Percentiles rank a stretch among this genome's conserved stretches.
Conservation (phyloP, 768 basidiomycete genomes). For the Artomyces pyxidatus region DNA sequence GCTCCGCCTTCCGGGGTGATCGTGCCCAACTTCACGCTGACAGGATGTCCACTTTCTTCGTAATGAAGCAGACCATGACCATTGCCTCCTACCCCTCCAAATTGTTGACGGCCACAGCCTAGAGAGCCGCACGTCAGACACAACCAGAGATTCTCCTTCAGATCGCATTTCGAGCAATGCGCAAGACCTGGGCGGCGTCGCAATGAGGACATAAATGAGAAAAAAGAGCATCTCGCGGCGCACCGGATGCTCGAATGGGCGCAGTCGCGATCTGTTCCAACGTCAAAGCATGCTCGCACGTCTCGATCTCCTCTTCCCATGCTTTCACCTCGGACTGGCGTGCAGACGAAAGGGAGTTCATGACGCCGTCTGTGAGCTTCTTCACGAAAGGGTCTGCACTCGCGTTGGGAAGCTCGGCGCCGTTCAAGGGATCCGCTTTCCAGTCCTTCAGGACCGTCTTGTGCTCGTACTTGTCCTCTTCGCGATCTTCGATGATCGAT, state of each 20-base stretch:
- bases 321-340: slow-evolving; percentile 93
- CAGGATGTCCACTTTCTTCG: slow-evolving; percentile 59
- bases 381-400: slow-evolving; percentile 36
- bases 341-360: slow-evolving; percentile 79
- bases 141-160: slow-evolving; percentile 92
- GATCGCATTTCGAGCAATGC: slow-evolving; percentile 73
- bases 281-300: slow-evolving; percentile 75
- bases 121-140: slow-evolving; percentile 88
- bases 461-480: slow-evolving; percentile 83
- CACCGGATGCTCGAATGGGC: slow-evolving; percentile 47
- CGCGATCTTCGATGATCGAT: slow-evolving; percentile 77
- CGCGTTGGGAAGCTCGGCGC: slow-evolving; percentile 37
- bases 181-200: slow-evolving; percentile 49
- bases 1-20: slow-evolving; percentile 93
- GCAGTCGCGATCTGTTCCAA: slow-evolving; percentile 42
- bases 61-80: slow-evolving; percentile 84
- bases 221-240: background rate
- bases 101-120: slow-evolving; percentile 84
- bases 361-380: slow-evolving; percentile 53
- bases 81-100: slow-evolving; percentile 76
- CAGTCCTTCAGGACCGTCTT: slow-evolving; percentile 66
- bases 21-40: slow-evolving; percentile 91
- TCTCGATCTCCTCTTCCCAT: slow-evolving; percentile 90
- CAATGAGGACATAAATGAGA: background rate
- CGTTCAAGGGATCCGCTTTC: slow-evolving; percentile 49